Evolutionary conservation across 164 flowering plant species (phyloP).

Genomic region (Magnolia changhungtana): DNA sequence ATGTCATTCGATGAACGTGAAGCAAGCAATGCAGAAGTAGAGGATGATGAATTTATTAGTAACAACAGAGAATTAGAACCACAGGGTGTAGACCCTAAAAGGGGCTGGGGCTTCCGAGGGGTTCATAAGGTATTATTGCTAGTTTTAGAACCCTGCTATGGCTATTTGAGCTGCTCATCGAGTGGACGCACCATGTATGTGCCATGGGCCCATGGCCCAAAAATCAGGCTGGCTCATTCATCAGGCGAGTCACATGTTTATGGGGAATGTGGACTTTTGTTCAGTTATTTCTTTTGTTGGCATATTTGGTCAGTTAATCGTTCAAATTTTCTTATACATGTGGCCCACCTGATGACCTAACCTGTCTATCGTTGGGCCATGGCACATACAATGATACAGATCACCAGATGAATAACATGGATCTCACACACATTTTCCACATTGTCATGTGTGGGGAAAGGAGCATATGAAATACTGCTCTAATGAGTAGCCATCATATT

Average conservation of each 20-base stretch:
- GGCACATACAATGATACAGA: background rate
- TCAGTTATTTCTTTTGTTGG: background rate
- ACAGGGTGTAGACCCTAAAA: constrained; percentile 85
- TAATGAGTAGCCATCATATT: background rate
- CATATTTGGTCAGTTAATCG: background rate
- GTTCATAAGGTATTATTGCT: constrained; percentile 81
- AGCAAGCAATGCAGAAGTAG: constrained; percentile 26
- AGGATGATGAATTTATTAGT: constrained; percentile 40
- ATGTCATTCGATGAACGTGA: constrained; percentile 21
- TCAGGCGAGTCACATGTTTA: background rate
- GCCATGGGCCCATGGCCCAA: background rate
- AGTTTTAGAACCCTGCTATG: no score
- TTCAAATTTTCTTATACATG: background rate
- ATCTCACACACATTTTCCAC: background rate
- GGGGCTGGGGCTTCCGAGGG: constrained; percentile 89
- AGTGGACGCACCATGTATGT: background rate
- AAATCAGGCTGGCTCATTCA: background rate
- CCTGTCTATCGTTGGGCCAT: background rate
- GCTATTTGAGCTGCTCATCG: background rate
- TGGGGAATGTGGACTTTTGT: background rate
- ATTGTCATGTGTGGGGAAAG: background rate
- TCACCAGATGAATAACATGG: background rate
- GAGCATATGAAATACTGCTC: background rate
- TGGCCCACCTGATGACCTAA: background rate
- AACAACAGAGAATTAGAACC: constrained; percentile 49